phyloP scores from a whole-genome alignment of 2,329 filamentous ascomycete genomes.

The Podosphaera aphanis region DNA sequence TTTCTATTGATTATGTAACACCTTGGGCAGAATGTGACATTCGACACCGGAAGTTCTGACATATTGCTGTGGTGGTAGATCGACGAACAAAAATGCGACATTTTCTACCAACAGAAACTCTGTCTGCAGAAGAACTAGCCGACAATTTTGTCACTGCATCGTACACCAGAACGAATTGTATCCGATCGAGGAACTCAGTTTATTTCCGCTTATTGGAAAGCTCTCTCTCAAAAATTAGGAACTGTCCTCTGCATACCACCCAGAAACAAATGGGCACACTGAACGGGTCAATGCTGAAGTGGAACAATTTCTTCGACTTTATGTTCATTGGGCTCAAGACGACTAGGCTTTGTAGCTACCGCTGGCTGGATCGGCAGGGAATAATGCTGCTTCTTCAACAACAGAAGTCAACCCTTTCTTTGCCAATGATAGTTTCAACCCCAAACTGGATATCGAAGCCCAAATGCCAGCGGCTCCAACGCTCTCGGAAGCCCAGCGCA shows the following conservation, averaged over 20 bases:
- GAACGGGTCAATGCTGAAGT: no score
- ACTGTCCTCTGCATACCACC: not conserved
- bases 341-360: not conserved
- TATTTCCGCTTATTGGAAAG: not conserved
- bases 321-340: not conserved
- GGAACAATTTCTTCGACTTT: not conserved
- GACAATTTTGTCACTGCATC: conserved; percentile 1
- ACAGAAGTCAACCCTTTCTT: not conserved
- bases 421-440: not conserved
- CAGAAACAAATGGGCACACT: not conserved
- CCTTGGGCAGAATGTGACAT: no score
- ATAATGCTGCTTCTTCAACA: not conserved
- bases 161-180: conserved; percentile 2
- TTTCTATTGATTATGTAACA: no score
- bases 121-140: not conserved
- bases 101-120: no score
- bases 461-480: no score
- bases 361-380: not conserved
- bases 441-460: no score
- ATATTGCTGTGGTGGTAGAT: no score
- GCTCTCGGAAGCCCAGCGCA: no score
- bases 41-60: no score
- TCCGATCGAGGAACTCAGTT: conserved; percentile 6
- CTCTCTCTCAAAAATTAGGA: conserved; percentile 1
- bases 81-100: no score